Conservation (phyloP, 208 protist genomes). For the Wallacemonas rigidus region DNA sequence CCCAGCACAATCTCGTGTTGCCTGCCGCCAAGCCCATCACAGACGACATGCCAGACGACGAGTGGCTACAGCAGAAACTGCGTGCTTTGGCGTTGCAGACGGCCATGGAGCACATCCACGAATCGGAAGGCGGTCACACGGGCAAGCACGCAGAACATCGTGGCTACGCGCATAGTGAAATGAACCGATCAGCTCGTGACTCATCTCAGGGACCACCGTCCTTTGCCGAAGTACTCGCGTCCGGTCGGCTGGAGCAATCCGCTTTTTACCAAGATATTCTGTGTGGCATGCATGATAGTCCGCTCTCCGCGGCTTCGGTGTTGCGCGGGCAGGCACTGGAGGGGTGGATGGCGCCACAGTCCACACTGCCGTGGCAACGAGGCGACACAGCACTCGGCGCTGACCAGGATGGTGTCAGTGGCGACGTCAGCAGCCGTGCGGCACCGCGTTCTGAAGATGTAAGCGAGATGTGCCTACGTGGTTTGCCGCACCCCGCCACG, state of each 20-base stretch:
- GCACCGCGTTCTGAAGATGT: too few relatives aligned
- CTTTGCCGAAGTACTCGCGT: too few relatives aligned
- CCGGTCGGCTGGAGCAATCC: conserved; percentile 1
- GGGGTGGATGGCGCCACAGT: neutral
- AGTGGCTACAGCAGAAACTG: conserved; percentile 30
- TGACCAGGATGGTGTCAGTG: neutral
- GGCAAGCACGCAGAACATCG: too few relatives aligned
- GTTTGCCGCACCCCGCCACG: too few relatives aligned
- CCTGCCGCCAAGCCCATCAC: conserved; percentile 15
- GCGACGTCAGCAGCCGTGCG: neutral
- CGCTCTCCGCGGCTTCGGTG: conserved; percentile 5
- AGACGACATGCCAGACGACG: conserved; percentile 29
- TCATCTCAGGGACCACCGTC: too few relatives aligned
- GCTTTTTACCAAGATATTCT: conserved; percentile 9
- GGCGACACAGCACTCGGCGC: neutral
- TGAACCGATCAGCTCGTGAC: too few relatives aligned
- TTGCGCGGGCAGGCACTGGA: neutral
- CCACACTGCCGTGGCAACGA: neutral
- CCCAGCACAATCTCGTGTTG: conserved; percentile 18
- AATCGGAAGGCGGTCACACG: neutral
- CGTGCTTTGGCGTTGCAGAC: conserved; percentile 22
- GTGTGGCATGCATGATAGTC: neutral
- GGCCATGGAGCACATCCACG: conserved; percentile 23
- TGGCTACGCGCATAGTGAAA: too few relatives aligned
- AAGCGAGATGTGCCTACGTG: too few relatives aligned